Evolutionary conservation across 257 asterid genomes (phyloP), one percentile per base, ranked within the genome.

Genomic region (Paulownia fortunei): DNA sequence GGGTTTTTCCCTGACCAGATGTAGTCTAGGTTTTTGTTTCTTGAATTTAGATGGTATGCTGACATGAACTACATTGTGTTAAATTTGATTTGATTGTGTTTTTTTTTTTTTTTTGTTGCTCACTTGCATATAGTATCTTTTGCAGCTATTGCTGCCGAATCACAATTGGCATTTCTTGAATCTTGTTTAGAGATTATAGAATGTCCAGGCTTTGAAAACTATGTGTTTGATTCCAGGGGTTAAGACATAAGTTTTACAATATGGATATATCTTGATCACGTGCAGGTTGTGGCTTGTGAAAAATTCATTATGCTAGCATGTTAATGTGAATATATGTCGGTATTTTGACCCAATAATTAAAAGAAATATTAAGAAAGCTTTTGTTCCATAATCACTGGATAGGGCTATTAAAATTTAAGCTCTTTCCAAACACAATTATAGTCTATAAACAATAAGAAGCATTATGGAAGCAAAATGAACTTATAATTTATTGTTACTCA

Each of bases 11-110:
- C 6, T 69, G n/a, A 62, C 65, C 84, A 54, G 72, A 81, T 70
- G 65, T 54, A 62, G 75, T 34, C 39, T 19, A 64, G 72, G 24
- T 27, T n/a, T 56, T 74, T 46, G 66, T 60, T 52, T 79, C 67
- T 56, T 70, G 79, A 75, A 34, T 55, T 27, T 47, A 63, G 73
- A 79, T 79, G 86, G 86, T 83, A 76, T 24, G 81, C 62, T 18
- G 47, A 46, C 41, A 36, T 47, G 60, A 23, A n/a, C 16, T 55
- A 24, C 34, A 58, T 13, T 60, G 4, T 66, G 36, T 41, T 47
- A 6, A 34, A 37, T 27, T 66, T 37, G 62, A 72, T 71, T 27
- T 36, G 72, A 11, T 30, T 72, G 3, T 41, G 37, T 37, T 24
- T 8, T 21, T 11, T n/a, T 37, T 7, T 54, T n/a, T 5, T 44